Evolutionary conservation across 2,329 filamentous ascomycete genomes (phyloP).

Genomic region (Fusarium graminum): DNA sequence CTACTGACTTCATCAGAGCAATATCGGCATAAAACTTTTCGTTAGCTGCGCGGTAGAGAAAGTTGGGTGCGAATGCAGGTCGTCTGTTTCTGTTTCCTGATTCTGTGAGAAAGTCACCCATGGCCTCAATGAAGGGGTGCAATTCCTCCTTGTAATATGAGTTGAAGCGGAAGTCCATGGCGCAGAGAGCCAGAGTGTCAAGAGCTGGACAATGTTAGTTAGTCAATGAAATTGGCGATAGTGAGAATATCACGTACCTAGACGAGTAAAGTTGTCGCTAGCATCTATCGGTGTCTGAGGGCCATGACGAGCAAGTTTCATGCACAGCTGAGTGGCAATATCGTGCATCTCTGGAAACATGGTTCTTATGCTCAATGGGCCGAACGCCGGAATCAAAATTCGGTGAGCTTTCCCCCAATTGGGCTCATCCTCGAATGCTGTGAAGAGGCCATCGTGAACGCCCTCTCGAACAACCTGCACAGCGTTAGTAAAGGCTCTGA

Average conservation of each 20-base stretch:
- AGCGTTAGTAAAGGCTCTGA: constrained; percentile 9
- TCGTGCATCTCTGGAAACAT: constrained; percentile 81
- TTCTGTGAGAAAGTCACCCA: constrained; percentile 73
- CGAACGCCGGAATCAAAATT: constrained; percentile 76
- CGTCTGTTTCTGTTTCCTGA: constrained; percentile 63
- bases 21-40: constrained; percentile 68
- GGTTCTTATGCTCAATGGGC: constrained; percentile 73
- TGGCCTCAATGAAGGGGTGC: constrained; percentile 78
- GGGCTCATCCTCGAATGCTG: constrained; percentile 63
- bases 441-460: constrained; percentile 76
- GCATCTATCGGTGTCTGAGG: constrained; percentile 68
- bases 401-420: constrained; percentile 78
- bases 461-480: constrained; percentile 67
- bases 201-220: constrained; percentile 60
- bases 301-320: constrained; percentile 78
- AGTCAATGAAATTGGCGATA: not conserved
- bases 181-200: constrained; percentile 78
- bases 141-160: constrained; percentile 76
- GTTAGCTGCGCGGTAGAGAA: constrained; percentile 63
- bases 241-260: constrained; percentile 51
- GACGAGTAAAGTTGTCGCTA: constrained; percentile 77
- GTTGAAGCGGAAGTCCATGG: constrained; percentile 81
- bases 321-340: constrained; percentile 72
- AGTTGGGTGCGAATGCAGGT: constrained; percentile 60
- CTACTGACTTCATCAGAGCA: constrained; percentile 65